Evolutionary conservation across 2,329 filamentous ascomycete species (phyloP), one percentile per base, ranked within the genome.

Genomic region (Epicoccum nigrum): DNA sequence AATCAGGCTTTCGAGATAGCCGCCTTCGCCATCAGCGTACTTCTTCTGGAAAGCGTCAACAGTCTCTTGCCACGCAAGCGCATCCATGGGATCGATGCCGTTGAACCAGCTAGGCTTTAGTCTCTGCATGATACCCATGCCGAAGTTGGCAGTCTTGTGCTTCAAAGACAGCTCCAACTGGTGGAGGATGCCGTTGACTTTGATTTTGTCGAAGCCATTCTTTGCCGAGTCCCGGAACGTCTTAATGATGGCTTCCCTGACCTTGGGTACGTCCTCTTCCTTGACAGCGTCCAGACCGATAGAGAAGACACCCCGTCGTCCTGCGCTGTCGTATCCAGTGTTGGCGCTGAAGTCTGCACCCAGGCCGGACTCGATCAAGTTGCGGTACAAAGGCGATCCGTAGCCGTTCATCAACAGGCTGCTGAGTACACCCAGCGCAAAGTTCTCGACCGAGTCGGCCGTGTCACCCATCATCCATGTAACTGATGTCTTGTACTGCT

Each of bases 321-420:
- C 88, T 21, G 88, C 90, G 45, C 83, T 84, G 69, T 97, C 93
- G 63, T 94, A 95, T 11, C 94, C 94, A 2, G 92, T 90, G 68
- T 99, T 99, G 3, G 94, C 91, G 44, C 91, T 96, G 78, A 92
- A 99, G 64, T 96, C 93, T 0, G 91, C 90, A 17, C 94, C 94
- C 31, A 99, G 82, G 0, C 92, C 92, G 38, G 88, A 86, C 71
- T 97, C 93, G 45, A 99, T 89, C 51, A 99, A 79, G 1, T 88
- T 90, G 55, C 87, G 87, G 72, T 97, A 97, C 48, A 99, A 76
- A 0, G 94, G 94, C 5, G 94, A 97, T 12, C 94, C 93, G 70
- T 97, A 99, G 4, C 94, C 94, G 70, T 96, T 92, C 77, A 96
- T 87, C 8, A 99, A 77, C 13, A 99, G 77, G 2, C 88, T 91